Base-by-base conservation (phyloP, 768 basidiomycete genomes). In the Trametopsis cervina region DNA sequence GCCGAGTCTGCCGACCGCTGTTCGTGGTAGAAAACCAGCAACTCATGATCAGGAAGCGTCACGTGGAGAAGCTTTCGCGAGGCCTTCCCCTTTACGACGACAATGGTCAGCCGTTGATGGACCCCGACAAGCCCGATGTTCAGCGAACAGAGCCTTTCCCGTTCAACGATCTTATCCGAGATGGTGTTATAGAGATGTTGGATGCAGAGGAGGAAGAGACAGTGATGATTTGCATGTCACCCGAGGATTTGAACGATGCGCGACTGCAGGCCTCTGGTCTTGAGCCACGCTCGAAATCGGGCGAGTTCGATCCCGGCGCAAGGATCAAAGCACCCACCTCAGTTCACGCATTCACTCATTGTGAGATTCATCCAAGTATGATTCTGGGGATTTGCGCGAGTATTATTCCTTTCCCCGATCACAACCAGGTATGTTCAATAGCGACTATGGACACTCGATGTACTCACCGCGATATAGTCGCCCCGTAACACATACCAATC, bases 401-500 rank as follows among this genome's bases (percentile, higher is more conserved):
- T 69, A 99, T 99, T 63, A 96, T 99, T 66, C 95, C 95, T 11
- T 99, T 99, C 85, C 95, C 96, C 13, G 96, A 99, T 67, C 95
- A 99, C 67, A 99, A 99, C 60, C 95, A 96, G 75, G 92, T 90
- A 62, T 52, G 37, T 23, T 23, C 25, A 9, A 12, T 23, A 29
- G 29, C 41, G 21, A 29, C 3, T 21, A 11, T 24, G 21, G 40
- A 46, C 21, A 3, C 41, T 39, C 35, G 24, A 35, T 52, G 40
- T 52, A 48, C 57, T 17, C 49, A 12, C 26, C 24, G 39, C n/a
- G 6, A 46, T 25, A 9, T 54, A 98, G 90, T 99, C 95, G 50
- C 95, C 95, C 56, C 96, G 95, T 81, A 99, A 99, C 63, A 99
- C 95, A 3, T 99, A 99, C 62, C 95, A 99, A 71, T 98, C 95